A percentile compares a stretch with the other conserved stretches of the same genome.
Evolutionary conservation across 2,329 filamentous ascomycete genomes (phyloP).

Genomic region (Penicillium brasilianum): DNA sequence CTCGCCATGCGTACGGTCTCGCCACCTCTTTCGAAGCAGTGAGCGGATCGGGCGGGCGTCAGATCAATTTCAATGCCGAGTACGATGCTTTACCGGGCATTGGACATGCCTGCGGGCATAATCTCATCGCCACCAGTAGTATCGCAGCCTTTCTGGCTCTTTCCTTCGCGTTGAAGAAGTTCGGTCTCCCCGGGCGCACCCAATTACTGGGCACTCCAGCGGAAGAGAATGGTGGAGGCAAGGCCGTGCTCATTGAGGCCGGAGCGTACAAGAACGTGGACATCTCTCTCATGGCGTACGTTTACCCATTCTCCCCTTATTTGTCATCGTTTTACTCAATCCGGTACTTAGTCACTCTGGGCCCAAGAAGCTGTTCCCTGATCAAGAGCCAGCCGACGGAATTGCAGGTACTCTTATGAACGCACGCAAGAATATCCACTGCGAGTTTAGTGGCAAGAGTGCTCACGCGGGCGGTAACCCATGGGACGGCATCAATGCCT

Average conservation of each 20-base stretch:
- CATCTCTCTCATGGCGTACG: conserved; percentile 52
- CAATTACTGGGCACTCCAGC: conserved; percentile 48
- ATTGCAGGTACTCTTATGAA: conserved; percentile 39
- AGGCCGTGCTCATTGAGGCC: conserved; percentile 49
- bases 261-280: conserved; percentile 50
- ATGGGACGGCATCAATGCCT: conserved; percentile 64
- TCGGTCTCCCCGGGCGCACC: conserved; percentile 45
- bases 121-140: conserved; percentile 44
- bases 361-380: conserved; percentile 33
- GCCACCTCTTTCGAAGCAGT: conserved; percentile 58
- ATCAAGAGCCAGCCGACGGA: conserved; percentile 27
- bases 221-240: conserved; percentile 48
- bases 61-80: conserved; percentile 48
- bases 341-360: conserved; percentile 30
- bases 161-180: conserved; percentile 50
- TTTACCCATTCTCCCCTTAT: not conserved
- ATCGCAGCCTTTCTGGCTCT: conserved; percentile 52
- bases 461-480: conserved; percentile 64
- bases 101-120: conserved; percentile 50
- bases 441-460: conserved; percentile 56
- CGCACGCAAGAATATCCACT: conserved; percentile 42
- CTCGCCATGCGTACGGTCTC: conserved; percentile 57
- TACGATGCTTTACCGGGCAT: conserved; percentile 51
- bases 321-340: not conserved
- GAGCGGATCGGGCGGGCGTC: conserved; percentile 46